Conservation (phyloP, 1,139 yeast species). For the Hansenula sp. region DNA sequence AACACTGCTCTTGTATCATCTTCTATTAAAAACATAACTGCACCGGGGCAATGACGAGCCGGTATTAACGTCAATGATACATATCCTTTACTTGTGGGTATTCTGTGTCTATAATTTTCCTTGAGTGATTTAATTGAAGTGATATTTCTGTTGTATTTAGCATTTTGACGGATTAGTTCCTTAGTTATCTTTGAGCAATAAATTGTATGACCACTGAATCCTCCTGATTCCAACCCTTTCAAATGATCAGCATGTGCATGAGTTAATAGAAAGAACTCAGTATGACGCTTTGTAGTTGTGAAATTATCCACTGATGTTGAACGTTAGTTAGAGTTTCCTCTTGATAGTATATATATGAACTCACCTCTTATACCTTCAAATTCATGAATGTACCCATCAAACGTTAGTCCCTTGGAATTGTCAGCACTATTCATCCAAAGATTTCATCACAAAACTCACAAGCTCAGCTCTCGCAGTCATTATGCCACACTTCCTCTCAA, state of each 20-base stretch:
- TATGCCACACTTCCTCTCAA: neutral
- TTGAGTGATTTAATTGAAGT: slow-evolving; percentile 25
- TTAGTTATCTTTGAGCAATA: slow-evolving; percentile 49
- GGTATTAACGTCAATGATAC: slow-evolving; percentile 28
- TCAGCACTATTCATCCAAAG: neutral
- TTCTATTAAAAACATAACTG: slow-evolving; percentile 52
- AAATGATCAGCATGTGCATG: slow-evolving; percentile 59
- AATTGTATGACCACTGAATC: slow-evolving; percentile 36
- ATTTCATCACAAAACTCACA: slow-evolving; percentile 2
- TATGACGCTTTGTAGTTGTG: slow-evolving; percentile 20
- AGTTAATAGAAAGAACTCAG: slow-evolving; percentile 37
- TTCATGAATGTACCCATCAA: slow-evolving; percentile 28
- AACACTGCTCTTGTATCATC: slow-evolving; percentile 32
- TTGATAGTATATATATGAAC: slow-evolving; percentile 3
- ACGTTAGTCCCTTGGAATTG: slow-evolving; percentile 21
- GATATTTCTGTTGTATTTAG: slow-evolving; percentile 24
- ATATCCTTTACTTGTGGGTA: slow-evolving; percentile 9
- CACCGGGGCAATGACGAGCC: slow-evolving; percentile 62
- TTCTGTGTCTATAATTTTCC: slow-evolving; percentile 26
- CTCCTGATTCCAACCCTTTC: slow-evolving; percentile 38
- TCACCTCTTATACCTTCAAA: slow-evolving; percentile 29
- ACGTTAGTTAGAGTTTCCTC: neutral
- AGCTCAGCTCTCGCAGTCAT: neutral
- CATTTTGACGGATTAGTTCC: slow-evolving; percentile 27
- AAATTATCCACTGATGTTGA: slow-evolving; percentile 37